Base-by-base conservation (phyloP, 768 basidiomycete species). In the Russula earlei region DNA sequence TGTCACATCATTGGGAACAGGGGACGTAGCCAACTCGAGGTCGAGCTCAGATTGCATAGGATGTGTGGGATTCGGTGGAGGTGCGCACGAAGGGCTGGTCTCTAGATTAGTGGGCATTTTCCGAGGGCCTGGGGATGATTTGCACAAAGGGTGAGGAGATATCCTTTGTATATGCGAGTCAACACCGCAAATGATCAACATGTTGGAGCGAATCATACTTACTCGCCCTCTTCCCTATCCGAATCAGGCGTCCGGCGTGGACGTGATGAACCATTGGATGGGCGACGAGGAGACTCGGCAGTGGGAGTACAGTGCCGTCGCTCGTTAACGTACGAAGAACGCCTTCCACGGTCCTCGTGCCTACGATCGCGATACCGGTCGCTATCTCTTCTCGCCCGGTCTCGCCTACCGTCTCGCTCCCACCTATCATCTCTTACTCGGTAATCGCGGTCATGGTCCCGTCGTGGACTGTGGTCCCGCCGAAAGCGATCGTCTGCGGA, bases 161-260 rank as follows among this genome's bases (percentile, higher is more conserved):
- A 87, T 85, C 67, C 87, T 89, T 57, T 24, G 36, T 34, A 19
- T 56, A 40, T 54, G 33, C 38, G 56, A 25, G 42, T 63, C 44
- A 64, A 52, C 31, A 1, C 59, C 37, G 49, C 44, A 50, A 31
- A 47, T 61, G 54, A 55, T 50, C 15, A 19, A 43, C 8, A 36
- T 38, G 60, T 48, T 53, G 49, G 59, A 10, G 10, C 22, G 10
- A 42, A 37, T 22, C 68, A 75, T 64, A 92, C 92, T 87, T 72
- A 94, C 91, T 95, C 92, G 76, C 88, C 91, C 77, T 94, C 92
- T 73, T 92, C 88, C 67, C 71, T 85, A 62, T 90, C 88, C 12
- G 81, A 79, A 50, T 78, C 78, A 6, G 53, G 58, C 0, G 47
- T 41, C 43, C 27, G 54, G 34, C 33, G 33, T 10, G 33, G 48